Base-by-base conservation (phyloP, 2,329 filamentous ascomycete species). In the Kalmusia sp. region DNA sequence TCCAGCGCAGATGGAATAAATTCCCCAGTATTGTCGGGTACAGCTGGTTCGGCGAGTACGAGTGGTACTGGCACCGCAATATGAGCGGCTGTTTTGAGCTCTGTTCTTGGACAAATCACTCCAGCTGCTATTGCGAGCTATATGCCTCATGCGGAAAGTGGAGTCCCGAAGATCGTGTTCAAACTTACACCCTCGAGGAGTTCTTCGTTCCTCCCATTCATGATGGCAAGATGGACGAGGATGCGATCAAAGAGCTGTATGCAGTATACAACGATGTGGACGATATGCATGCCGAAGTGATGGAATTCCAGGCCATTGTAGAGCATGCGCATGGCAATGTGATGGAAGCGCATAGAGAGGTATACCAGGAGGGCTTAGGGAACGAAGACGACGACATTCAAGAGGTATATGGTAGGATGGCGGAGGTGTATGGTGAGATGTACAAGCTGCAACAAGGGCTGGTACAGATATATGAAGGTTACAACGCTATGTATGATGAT, bases 61-160 rank as follows among this genome's bases (percentile, higher is more conserved):
- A 17, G 1, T 58, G 58, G 56, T 46, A 53, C 28, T 60, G 56
- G 53, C 59, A 57, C 28, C 46, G 57, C 5, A 55, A 59, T 14
- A 4, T 27, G 19, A 53, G 44, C 34, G 59, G 56, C 4, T 59
- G 54, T 21, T 57, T 53, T 48, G 24, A 41, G 2, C 40, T 58
- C 3, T 35, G 39, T 7, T 58, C 49, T 4, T 49, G 24, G 22
- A 15, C 15, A n/a, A 21, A 31, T 27, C 41, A 28, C 9, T 31
- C 30, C 7, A 12, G n/a, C 14, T 58, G 55, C 19, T 39, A n/a
- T 22, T 57, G 55, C 30, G 27, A 30, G 9, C 37, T 54, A 24
- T 53, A 37, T 21, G 34, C 34, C 34, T 51, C 48, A 31, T 27
- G 24, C 40, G 34, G 15, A 9, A 28, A 12, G 25, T 64, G 58